These are phyloP conservation scores for Trifolium fragiferum DNA, from an alignment of 306 rosid genomes.

Conservation along the genomic window DNA sequence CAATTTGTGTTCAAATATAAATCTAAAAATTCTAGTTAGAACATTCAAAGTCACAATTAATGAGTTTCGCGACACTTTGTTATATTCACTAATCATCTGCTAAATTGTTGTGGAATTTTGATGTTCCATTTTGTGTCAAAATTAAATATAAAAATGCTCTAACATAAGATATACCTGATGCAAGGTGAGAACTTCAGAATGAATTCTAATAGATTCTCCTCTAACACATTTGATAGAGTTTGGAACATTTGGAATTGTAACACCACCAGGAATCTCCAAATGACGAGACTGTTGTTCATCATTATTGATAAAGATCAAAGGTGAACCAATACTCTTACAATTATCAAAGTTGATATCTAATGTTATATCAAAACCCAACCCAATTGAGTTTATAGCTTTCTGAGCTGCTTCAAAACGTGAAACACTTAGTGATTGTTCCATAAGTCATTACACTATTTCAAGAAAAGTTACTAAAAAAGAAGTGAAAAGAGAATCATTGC, in stretches of 20 bases:
- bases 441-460: conserved; percentile 8
- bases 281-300: conserved; percentile 26
- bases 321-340: conserved; percentile 54
- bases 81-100: too few species aligned
- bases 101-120: too few species aligned
- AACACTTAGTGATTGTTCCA: conserved; percentile 55
- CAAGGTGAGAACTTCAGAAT: conserved; percentile 72
- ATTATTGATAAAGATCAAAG: conserved; percentile 60
- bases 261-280: conserved; percentile 71
- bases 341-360: conserved; percentile 41
- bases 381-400: conserved; percentile 76
- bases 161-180: conserved; percentile 53
- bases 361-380: conserved; percentile 57
- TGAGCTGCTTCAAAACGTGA: conserved; percentile 54
- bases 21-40: too few species aligned
- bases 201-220: conserved; percentile 71
- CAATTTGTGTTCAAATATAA: too few species aligned
- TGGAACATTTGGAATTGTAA: conserved; percentile 66
- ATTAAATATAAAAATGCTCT: not conserved
- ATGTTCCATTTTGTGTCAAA: too few species aligned
- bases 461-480: not conserved
- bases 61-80: too few species aligned
- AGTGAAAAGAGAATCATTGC: not conserved
- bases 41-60: too few species aligned
- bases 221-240: conserved; percentile 68